Base-by-base conservation (phyloP, 108 stramenopile genomes). In the Cyclotella distinguenda region DNA sequence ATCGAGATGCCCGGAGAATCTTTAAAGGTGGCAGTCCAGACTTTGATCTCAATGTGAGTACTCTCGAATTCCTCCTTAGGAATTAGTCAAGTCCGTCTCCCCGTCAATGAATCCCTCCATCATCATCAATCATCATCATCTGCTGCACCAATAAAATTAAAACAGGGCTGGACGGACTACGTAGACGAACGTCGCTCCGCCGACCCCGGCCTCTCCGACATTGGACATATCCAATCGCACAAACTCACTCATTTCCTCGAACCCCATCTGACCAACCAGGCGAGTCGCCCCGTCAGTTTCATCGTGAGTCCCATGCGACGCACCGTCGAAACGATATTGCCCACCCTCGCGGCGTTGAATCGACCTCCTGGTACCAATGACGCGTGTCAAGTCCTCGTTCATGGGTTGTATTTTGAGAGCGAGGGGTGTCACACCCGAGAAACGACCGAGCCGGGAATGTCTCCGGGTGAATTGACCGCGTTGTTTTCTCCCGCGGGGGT, bases 281-380 rank as follows among this genome's bases (percentile, higher is more conserved):
- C 88, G 12, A 78, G 82, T 19, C 68, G 51, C 16, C 87, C 87
- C 12, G 78, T 87, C 2, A 57, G 78, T 10, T 71, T 90, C 35
- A 63, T 90, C n/a, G 60, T 69, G 3, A 84, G 82, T 74, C 88
- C 88, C 34, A 90, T 90, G 88, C 54, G 68, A 22, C 79, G 88
- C 31, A 90, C 88, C 12, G 49, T 90, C 38, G 74, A 75, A 40
- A 90, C 88, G 0, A 84, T 90, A 34, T 44, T 75, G 42, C 88
- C 88, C 6, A 80, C 84, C 2, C 40, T 88, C 32, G 57, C 70
- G 42, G 53, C 58, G 44, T 48, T 87, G 53, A 64, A 78, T 30
- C 6, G 51, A 70, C n/a, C 4, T 38, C 10, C 32, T 23, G 12
- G 60, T 42, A 11, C 47, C 36, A 11, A 36, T n/a, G 38, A 50